A percentile compares a stretch with the other conserved stretches of the same genome.
Conservation (phyloP, 768 basidiomycete species). For the Tephrocybe rancida region DNA sequence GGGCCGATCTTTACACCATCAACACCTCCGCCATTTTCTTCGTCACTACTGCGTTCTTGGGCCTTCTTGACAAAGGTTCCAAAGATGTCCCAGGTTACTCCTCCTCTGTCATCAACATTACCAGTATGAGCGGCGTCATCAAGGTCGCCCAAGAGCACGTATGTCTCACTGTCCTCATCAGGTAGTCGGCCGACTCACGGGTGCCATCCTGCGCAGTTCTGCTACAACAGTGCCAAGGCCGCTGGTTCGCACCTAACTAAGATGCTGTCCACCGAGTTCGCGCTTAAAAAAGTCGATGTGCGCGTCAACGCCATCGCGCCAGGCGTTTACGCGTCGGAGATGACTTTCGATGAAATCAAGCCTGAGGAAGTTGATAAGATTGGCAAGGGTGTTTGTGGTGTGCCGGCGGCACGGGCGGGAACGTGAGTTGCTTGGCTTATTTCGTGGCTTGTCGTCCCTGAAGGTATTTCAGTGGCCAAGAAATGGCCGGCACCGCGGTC, state of each 20-base stretch:
- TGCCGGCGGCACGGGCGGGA: slow-evolving; percentile 52
- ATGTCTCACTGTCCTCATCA: slow-evolving; percentile 27
- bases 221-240: slow-evolving; percentile 81
- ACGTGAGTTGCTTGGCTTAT: slow-evolving; percentile 16
- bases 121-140: slow-evolving; percentile 72
- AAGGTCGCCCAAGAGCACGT: slow-evolving; percentile 80
- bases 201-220: slow-evolving; percentile 50
- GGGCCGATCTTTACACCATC: slow-evolving; percentile 62
- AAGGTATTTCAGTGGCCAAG: slow-evolving; percentile 49
- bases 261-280: slow-evolving; percentile 77
- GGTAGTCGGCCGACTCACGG: background rate
- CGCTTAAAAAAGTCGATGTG: slow-evolving; percentile 65
- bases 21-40: slow-evolving; percentile 83
- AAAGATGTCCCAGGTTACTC: slow-evolving; percentile 58
- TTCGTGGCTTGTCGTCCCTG: background rate
- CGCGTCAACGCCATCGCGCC: slow-evolving; percentile 78
- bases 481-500: slow-evolving; percentile 78
- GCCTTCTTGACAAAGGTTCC: slow-evolving; percentile 72
- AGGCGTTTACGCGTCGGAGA: slow-evolving; percentile 76
- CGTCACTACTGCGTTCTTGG: slow-evolving; percentile 74
- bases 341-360: slow-evolving; percentile 59
- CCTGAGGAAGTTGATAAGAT: slow-evolving; percentile 43
- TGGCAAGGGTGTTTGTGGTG: slow-evolving; percentile 58
- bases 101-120: slow-evolving; percentile 75
- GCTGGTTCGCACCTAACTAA: slow-evolving; percentile 77